phyloP scores from a whole-genome alignment of 1,284 basidiomycete species.

The Cryptococcus wingfieldii region DNA sequence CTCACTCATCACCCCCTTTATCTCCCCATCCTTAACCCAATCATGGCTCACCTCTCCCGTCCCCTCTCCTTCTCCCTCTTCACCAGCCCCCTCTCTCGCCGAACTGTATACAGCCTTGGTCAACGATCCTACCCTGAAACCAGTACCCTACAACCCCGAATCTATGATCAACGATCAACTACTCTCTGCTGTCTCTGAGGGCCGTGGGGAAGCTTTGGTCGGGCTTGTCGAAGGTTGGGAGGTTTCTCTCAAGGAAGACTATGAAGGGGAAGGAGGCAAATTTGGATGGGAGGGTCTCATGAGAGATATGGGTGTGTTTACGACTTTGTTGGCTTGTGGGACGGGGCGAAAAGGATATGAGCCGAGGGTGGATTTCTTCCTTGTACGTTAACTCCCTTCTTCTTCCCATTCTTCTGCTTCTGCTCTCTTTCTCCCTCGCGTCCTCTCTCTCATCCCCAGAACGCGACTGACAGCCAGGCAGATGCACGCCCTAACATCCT shows the following conservation, averaged over 20 bases:
- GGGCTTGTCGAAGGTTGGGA: constrained; percentile 54
- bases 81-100: constrained; percentile 16
- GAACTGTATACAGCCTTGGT: constrained; percentile 31
- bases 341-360: constrained; percentile 55
- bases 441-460: background rate
- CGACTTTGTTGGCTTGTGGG: constrained; percentile 56
- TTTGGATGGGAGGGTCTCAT: constrained; percentile 49
- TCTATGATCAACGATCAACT: constrained; percentile 53
- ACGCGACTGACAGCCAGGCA: constrained; percentile 11
- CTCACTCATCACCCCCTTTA: constrained; percentile 2
- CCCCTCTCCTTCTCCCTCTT: background rate
- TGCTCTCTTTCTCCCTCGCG: too few relatives aligned
- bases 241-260: constrained; percentile 43
- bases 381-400: constrained; percentile 36
- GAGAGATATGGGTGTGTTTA: constrained; percentile 57
- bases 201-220: constrained; percentile 53
- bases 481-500: constrained; percentile 64
- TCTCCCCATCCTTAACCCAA: constrained; percentile 4
- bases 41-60: background rate
- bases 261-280: constrained; percentile 46
- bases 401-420: background rate
- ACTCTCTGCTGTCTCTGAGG: constrained; percentile 48
- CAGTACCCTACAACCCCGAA: constrained; percentile 57
- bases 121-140: constrained; percentile 44
- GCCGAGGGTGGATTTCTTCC: constrained; percentile 63